Evolutionary conservation across 768 basidiomycete genomes (phyloP), one percentile per base, ranked within the genome.

Genomic region (Phanerochaete carnosa): DNA sequence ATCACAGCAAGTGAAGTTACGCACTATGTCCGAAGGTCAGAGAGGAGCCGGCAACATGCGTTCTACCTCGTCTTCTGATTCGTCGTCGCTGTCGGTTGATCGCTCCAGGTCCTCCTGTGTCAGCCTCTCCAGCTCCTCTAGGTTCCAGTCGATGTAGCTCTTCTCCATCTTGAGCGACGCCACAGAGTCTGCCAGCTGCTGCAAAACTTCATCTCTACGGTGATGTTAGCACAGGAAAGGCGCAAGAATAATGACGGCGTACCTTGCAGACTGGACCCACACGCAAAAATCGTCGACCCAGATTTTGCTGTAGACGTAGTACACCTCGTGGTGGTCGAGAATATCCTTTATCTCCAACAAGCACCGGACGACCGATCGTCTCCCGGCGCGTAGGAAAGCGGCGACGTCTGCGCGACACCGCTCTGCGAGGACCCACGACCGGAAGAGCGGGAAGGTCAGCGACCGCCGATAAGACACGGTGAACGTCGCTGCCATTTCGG

Each of bases 271-370:
- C 66, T 91, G 87, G 35, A 82, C 76, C 92, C 92, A 94, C n/a
- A 86, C 82, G 65, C 88, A 90, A 65, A 90, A 88, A 68, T 94
- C 92, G 63, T 92, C 88, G 46, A 93, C 65, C 92, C 92, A 95
- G 33, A 93, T 82, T 70, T 91, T 92, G 72, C 83, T 87, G 71
- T 92, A 94, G n/a, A 92, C 79, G 70, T 92, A 93, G 73, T 94
- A 95, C 11, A 90, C 87, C 63, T 92, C 91, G 64, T 92, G 90
- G 66, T 84, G 87, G 67, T 92, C 91, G 63, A 95, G 73, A 51
- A 92, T 85, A 43, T 78, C 71, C 73, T 89, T 92, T 76, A 87
- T 79, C 70, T 85, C 86, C 46, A 95, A 75, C 35, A 94, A 77
- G 67, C 81, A 87, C 65, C 89, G 83, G 57, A 84, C 71, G 25